Base-by-base conservation (phyloP, 345 rosid genomes). In the Pugionium dolabratum region DNA sequence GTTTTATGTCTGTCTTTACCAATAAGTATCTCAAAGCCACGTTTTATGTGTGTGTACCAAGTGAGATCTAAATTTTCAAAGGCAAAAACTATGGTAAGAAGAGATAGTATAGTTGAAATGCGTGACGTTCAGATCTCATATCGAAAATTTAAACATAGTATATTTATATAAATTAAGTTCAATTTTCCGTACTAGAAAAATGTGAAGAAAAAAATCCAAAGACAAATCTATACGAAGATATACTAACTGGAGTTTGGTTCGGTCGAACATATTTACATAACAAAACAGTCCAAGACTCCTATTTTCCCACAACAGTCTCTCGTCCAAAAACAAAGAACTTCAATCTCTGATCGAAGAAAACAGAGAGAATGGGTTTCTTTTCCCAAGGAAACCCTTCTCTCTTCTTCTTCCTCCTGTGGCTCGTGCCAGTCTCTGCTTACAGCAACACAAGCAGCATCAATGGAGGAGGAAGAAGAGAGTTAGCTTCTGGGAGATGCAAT, bases 401-500 rank as follows among this genome's bases (percentile, higher is more conserved):
- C 31, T 32, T 44, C 59, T 64, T 53, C 34, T 32, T 33, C 59
- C 18, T 44, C 53, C 3, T 74, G 54, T 55, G 59, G 62, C 34
- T 67, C 69, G 33, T 67, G 47, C 18, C 18, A 54, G 64, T 51
- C 52, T 69, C 66, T 57, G 61, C 75, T 57, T 57, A 41, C 57
- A 50, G n/a, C n/a, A 69, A 44, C 52, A 45, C 61, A 50, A 75
- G 58, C 34, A 49, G 59, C 9, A 46, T 35, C 40, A 58, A 46
- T 42, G 55, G 4, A 56, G 55, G 28, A 54, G 59, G 0, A 45
- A 59, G 59, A 70, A 75, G 72, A 66, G 70, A 75, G 62, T 32
- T 75, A 36, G 57, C 35, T 46, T 65, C 76, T 4, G n/a, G 75
- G 45, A 65, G 62, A 60, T 89, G 95, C 18, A 74, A 89, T 73